Conservation (phyloP, 2,329 filamentous ascomycete species). For the Aspergillus cejpii region DNA sequence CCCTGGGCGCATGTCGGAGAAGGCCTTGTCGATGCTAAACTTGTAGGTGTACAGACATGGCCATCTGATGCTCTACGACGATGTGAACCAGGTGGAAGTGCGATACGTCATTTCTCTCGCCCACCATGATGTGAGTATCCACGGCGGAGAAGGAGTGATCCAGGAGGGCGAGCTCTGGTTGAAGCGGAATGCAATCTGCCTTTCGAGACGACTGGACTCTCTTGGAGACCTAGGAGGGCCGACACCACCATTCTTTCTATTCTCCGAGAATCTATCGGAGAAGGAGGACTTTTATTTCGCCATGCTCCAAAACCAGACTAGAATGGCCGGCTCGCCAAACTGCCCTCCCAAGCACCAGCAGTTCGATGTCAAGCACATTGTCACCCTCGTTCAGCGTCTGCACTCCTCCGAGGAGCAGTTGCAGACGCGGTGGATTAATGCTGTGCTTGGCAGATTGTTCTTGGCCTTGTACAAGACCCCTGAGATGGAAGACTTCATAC, state of each 20-base stretch:
- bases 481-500: constrained; percentile 70
- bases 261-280: constrained; percentile 89
- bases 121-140: constrained; percentile 74
- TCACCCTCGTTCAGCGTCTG: constrained; percentile 79
- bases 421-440: constrained; percentile 91
- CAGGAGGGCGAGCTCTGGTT: constrained; percentile 93
- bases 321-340: constrained; percentile 51
- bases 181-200: constrained; percentile 81
- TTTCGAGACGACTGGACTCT: constrained; percentile 58
- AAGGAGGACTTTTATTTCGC: constrained; percentile 99
- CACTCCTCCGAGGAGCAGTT: constrained; percentile 88
- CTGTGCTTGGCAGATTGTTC: constrained; percentile 79
- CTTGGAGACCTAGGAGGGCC: constrained; percentile 50
- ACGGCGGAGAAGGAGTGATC: constrained; percentile 69
- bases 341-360: constrained; percentile 62
- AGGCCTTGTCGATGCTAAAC: not conserved
- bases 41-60: constrained; percentile 58
- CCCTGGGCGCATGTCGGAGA: too few relatives aligned
- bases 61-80: constrained; percentile 95
- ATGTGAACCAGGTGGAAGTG: constrained; percentile 89
- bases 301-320: constrained; percentile 74
- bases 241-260: constrained; percentile 84
- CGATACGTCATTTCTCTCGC: constrained; percentile 90
- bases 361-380: constrained; percentile 79
- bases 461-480: constrained; percentile 78